Evolutionary conservation across 169 alveolate genomes (phyloP).

Genomic region (Babesia sp.): DNA sequence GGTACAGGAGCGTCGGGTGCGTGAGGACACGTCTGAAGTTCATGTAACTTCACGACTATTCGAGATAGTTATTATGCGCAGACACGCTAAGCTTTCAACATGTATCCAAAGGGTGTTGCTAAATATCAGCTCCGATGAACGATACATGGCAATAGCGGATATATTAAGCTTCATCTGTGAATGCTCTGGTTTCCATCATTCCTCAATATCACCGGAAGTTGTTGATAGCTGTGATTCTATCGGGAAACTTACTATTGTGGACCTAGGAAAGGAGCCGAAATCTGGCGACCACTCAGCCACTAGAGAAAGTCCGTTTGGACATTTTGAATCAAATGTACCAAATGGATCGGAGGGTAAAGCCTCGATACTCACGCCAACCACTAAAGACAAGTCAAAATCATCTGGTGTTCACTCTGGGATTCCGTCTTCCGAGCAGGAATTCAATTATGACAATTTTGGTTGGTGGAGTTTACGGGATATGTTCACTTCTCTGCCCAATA

Average conservation of each 20-base stretch:
- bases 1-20: not conserved
- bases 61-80: slow-evolving; percentile 48
- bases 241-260: not conserved
- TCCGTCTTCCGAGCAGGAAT: not conserved
- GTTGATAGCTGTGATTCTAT: not conserved
- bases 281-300: no score
- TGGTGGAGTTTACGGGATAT: slow-evolving; percentile 10
- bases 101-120: slow-evolving; percentile 52
- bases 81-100: slow-evolving; percentile 48
- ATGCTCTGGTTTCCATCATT: slow-evolving; percentile 61
- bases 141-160: slow-evolving; percentile 50
- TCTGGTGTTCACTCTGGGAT: not conserved
- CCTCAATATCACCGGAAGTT: slow-evolving; percentile 11
- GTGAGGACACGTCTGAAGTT: not conserved
- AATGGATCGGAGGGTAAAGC: not conserved
- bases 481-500: not conserved
- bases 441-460: slow-evolving; percentile 4
- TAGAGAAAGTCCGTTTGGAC: not conserved
- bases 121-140: slow-evolving; percentile 35
- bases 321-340: not conserved
- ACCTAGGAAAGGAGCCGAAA: not conserved
- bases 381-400: not conserved
- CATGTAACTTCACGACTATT: slow-evolving; percentile 49
- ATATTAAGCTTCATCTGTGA: slow-evolving; percentile 59
- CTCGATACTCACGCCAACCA: no score